Base-by-base conservation (phyloP, 495 filamentous ascomycete genomes). In the Staphylotrichum tortipilum region DNA sequence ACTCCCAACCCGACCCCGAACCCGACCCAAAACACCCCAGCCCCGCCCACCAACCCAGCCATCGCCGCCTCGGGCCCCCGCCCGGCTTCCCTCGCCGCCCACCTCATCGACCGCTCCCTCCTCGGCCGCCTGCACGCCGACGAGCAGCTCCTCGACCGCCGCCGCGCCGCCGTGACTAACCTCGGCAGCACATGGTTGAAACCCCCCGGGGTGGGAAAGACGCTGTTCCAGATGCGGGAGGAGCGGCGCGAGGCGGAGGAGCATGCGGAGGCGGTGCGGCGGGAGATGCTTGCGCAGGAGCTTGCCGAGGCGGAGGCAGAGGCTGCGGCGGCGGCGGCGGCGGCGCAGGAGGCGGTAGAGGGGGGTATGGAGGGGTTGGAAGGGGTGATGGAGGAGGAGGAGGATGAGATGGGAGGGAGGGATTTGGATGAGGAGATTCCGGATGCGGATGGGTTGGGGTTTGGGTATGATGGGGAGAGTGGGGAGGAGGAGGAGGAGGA, bases 181-280 rank as follows among this genome's bases (percentile, higher is more conserved):
- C 88, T 88, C 57, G 88, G 88, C 44, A 78, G 72, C 55, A 78
- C 77, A 23, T 94, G 88, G 88, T 81, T 94, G 54, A 80, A 78
- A 44, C 88, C 88, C 9, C 84, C 84, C 0, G 87, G 87, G 8
- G 75, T 88, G 33, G 50, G 74, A 18, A 91, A 89, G 69, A 89
- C 87, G 9, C 74, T 88, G 55, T 78, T 85, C 52, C 84, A 85
- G 47, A 72, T 86, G 63, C 80, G 78, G 49, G 88, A 89, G 59
- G 88, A 91, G 72, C 74, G 81, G 22, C 79, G 83, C 17, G 88
- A 94, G 70, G 74, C 81, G 33, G 83, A 86, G 57, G 88, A 94
- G 63, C 81, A 86, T n/a, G 75, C 84, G 40, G 81, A 83, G 44
- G 83, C 80, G 0, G 62, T 85, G 48, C 70, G 76, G 14, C 75